These are phyloP conservation scores for Lactuca sativa DNA, from an alignment of 129 eudicot species.

Conservation along the genomic window DNA sequence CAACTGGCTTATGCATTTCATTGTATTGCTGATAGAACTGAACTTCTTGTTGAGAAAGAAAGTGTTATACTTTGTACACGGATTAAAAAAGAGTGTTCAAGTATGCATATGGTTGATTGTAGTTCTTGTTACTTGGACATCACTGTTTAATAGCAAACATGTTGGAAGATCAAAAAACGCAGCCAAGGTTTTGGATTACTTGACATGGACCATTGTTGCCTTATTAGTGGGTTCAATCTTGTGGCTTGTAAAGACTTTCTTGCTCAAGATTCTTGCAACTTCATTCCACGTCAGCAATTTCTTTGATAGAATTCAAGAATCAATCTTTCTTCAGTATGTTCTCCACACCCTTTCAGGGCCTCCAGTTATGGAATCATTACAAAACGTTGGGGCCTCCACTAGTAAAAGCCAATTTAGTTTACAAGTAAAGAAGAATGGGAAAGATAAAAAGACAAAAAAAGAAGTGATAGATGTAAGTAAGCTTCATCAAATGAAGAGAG, in stretches of 20 bases:
- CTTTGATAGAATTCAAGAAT: constrained; percentile 92
- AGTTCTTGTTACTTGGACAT: constrained; percentile 76
- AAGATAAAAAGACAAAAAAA: constrained; percentile 45
- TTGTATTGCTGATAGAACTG: constrained; percentile 73
- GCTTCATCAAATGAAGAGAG: constrained; percentile 81
- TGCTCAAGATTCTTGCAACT: constrained; percentile 74
- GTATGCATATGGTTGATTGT: constrained; percentile 73
- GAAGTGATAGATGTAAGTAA: constrained; percentile 75
- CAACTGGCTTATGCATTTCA: constrained; percentile 62
- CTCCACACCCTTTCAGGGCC: constrained; percentile 74
- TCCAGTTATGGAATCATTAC: constrained; percentile 53
- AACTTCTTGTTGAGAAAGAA: constrained; percentile 76
- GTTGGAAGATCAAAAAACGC: constrained; percentile 37
- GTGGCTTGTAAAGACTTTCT: constrained; percentile 78
- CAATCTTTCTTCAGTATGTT: constrained; percentile 77
- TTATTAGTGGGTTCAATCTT: constrained; percentile 62
- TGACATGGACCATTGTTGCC: constrained; percentile 68
- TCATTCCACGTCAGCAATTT: constrained; percentile 85
- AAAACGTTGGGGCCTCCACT: constrained; percentile 40
- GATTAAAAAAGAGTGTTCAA: constrained; percentile 71
- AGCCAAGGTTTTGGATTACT: constrained; percentile 42
- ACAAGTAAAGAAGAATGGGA: constrained; percentile 36
- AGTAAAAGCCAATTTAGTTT: constrained; percentile 59
- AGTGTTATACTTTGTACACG: constrained; percentile 79
- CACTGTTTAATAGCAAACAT: constrained; percentile 42